Conservation (phyloP, 805 yeast species). For the Ogataea nitratoaversa region DNA sequence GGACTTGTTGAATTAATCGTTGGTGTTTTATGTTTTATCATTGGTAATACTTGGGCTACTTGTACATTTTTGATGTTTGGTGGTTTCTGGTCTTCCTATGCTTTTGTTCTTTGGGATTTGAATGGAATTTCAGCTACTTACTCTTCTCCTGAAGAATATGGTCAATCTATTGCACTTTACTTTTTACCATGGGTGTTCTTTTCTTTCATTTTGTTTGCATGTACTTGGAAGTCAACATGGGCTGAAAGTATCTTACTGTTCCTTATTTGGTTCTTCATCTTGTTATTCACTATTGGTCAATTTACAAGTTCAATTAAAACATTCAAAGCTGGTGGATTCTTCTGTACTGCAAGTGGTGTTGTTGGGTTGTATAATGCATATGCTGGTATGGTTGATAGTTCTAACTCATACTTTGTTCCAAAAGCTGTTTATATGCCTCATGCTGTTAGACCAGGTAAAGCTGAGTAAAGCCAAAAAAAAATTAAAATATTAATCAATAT, state of each 20-base stretch:
- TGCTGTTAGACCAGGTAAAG: slow-evolving; percentile 20
- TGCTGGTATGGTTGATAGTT: slow-evolving; percentile 44
- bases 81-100: slow-evolving; percentile 51
- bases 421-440: slow-evolving; percentile 49
- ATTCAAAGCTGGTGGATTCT: slow-evolving; percentile 44
- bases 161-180: slow-evolving; percentile 45
- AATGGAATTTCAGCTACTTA: slow-evolving; percentile 42
- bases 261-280: slow-evolving; percentile 41
- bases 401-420: slow-evolving; percentile 55
- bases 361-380: slow-evolving; percentile 44
- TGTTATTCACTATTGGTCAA: slow-evolving; percentile 41
- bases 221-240: slow-evolving; percentile 47
- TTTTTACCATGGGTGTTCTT: slow-evolving; percentile 51
- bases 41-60: slow-evolving; percentile 54
- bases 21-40: slow-evolving; percentile 47
- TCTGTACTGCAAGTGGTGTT: slow-evolving; percentile 40
- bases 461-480: too few species aligned
- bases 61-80: slow-evolving; percentile 51
- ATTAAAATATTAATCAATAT: too few species aligned
- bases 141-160: slow-evolving; percentile 31
- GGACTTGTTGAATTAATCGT: slow-evolving; percentile 47
- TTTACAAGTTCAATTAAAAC: slow-evolving; percentile 33
- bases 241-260: slow-evolving; percentile 37
- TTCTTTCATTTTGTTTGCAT: slow-evolving; percentile 41
- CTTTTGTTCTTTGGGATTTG: slow-evolving; percentile 40